Evolutionary conservation across 352 stramenopile genomes (phyloP).

Genomic region (Globisporangium irregulare): DNA sequence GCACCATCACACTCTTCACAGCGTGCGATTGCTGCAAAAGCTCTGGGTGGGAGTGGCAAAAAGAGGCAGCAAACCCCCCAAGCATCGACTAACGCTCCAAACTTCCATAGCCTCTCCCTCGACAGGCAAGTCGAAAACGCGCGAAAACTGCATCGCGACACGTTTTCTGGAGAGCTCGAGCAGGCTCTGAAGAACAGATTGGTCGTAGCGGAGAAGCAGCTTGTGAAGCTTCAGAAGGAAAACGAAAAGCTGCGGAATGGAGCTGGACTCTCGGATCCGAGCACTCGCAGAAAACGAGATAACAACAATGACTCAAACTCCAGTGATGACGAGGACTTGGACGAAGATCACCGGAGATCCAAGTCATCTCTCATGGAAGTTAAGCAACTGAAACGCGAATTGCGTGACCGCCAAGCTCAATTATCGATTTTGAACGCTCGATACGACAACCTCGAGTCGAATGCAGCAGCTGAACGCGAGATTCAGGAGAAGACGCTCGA

Average conservation of each 20-base stretch:
- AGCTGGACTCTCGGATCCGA: not conserved
- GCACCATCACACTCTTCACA: not conserved
- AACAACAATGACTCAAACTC: constrained; percentile 32
- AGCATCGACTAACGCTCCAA: constrained; percentile 5
- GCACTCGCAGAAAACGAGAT: constrained; percentile 15
- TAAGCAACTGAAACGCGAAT: constrained; percentile 65
- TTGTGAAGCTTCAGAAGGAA: constrained; percentile 64
- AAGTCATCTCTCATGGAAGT: constrained; percentile 29
- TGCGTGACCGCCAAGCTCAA: constrained; percentile 81
- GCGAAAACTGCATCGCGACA: constrained; percentile 46
- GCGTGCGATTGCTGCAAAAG: constrained; percentile 15
- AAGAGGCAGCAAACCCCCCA: constrained; percentile 7
- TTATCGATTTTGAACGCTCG: constrained; percentile 82
- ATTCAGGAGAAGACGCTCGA: constrained; percentile 88
- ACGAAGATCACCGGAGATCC: constrained; percentile 19
- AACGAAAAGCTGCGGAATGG: constrained; percentile 53
- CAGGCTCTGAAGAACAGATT: constrained; percentile 69
- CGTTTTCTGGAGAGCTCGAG: constrained; percentile 57
- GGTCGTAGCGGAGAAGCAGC: constrained; percentile 64
- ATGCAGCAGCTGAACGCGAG: constrained; percentile 74
- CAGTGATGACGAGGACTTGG: constrained; percentile 21
- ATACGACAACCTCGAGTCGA: constrained; percentile 88
- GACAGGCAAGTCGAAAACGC: constrained; percentile 43
- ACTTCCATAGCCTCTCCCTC: constrained; percentile 31
- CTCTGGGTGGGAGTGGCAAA: not conserved